Evolutionary conservation across 805 yeast genomes (phyloP).

Genomic region (Lachancea waltii): DNA sequence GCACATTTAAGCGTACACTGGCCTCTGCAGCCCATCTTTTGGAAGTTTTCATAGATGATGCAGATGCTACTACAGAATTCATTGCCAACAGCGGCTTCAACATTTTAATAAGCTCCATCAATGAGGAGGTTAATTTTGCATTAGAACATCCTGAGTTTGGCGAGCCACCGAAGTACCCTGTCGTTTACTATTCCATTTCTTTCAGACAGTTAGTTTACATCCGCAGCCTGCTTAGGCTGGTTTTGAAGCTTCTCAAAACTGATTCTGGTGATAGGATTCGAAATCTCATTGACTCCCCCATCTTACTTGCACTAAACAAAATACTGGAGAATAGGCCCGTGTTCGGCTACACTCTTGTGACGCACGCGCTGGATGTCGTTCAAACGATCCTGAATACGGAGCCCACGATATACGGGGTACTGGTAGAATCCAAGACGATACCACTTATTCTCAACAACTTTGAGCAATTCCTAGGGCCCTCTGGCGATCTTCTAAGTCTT

Average conservation of each 20-base stretch:
- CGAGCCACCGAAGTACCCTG: conserved; percentile 49
- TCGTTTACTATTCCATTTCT: conserved; percentile 46
- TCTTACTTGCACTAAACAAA: conserved; percentile 54
- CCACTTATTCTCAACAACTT: conserved; percentile 57
- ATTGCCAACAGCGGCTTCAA: conserved; percentile 61
- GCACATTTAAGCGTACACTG: conserved; percentile 48
- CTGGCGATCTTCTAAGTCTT: conserved; percentile 50
- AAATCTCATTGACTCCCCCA: conserved; percentile 77
- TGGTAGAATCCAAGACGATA: conserved; percentile 71
- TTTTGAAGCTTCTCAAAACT: conserved; percentile 55
- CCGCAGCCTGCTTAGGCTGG: conserved; percentile 56
- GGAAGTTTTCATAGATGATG: conserved; percentile 38
- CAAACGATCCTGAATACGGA: conserved; percentile 77
- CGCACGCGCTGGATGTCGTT: conserved; percentile 56
- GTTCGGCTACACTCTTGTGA: conserved; percentile 62
- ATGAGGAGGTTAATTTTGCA: conserved; percentile 60
- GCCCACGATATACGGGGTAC: conserved; percentile 78
- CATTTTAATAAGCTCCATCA: conserved; percentile 51
- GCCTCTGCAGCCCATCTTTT: conserved; percentile 59
- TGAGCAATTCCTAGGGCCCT: conserved; percentile 47
- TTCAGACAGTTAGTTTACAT: conserved; percentile 55
- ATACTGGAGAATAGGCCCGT: conserved; percentile 49
- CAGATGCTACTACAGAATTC: conserved; percentile 55
- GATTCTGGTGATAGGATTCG: conserved; percentile 81
- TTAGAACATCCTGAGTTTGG: conserved; percentile 50